Evolutionary conservation across 2,329 filamentous ascomycete genomes (phyloP), one percentile per base, ranked within the genome.

Genomic region (Alternaria tenuissima): DNA sequence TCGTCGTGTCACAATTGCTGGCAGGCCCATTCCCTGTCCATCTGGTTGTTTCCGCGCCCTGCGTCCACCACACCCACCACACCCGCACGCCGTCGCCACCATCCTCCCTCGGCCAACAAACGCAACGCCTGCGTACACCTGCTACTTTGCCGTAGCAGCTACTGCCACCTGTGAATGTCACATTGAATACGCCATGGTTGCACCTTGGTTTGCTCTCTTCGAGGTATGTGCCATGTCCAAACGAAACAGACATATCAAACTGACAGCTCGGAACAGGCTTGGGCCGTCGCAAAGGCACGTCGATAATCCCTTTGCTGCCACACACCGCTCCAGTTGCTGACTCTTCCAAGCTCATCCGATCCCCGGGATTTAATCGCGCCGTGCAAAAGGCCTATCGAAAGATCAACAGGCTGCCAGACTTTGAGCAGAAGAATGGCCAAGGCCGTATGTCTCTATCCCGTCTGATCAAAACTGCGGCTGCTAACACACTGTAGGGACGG

Each of bases 311-410:
- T 12, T 22, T 9, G 14, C 55, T 42, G 51, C 2, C 34, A n/a
- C 26, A 26, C 18, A 39, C 46, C 16, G 18, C 24, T 30, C 11
- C n/a, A 7, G 43, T 20, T 20, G 32, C 46, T 53, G 36, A 58
- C 57, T 43, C 5, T 5, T 1, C 36, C 44, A 56, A 85, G 80
- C 82, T 88, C 55, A 80, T 88, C 42, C 76, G 78, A 54, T 86
- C 83, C 55, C 84, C 84, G 3, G 72, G 80, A 36, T 88, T 88
- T 78, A 86, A 88, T 67, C 80, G 82, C 55, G 79, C 70, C 26
- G 83, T 88, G 18, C 81, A 83, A 24, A 81, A 80, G 57, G 79
- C 84, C 12, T 85, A 87, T 49, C 79, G 78, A 61, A 76, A 75
- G 57, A 79, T 84, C 58, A 79, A 82, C 62, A 73, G 78, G 32